Base-by-base conservation (phyloP, 176 grass and related monocot species). In the Poa annua region DNA sequence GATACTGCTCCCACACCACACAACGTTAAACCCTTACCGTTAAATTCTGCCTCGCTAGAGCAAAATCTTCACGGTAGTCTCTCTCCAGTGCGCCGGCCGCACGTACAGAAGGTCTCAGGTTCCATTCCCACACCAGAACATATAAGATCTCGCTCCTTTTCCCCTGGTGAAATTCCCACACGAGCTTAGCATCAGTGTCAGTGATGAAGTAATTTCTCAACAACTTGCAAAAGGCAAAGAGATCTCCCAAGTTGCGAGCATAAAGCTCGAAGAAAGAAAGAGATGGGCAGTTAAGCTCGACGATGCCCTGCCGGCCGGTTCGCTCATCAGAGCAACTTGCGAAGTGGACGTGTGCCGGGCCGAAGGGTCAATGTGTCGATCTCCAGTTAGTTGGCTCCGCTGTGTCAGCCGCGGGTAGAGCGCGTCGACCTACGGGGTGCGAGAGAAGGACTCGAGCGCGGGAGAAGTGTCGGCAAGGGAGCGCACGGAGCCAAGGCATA, bases 391-490 rank as follows among this genome's bases (percentile, higher is more conserved):
- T 29, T 38, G 61, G 76, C 84, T 67, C 57, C 21, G 68, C 21
- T 1, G 16, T 60, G 84, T 50, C 54, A 19, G 19, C 41, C 79
- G 61, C 44, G 14, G 38, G 36, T 16, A 24, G 57, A 44, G 32
- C 32, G 39, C 52, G 36, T 45, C 36, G 36, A 0, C n/a, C n/a
- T n/a, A n/a, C 38, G 5, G 38, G 38, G 38, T 6, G 38, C 5
- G 38, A 44, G 41, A 44, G 41, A 42, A 42, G 39, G 39, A 42
- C 39, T 7, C 7, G 8, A 6, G 39, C 42, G 11, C 7, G 8
- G 55, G 64, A 16, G 20, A 57, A 25, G 59, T 65, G 82, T 84
- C 82, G 82, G 82, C 73, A 84, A 84, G 74, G 19, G 48, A 2
- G 74, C 7, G 77, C 39, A 45, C 24, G 20, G 44, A 32, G 15